Conservation (phyloP, 2,329 filamentous ascomycete species). For the Herpotrichia juniperi region DNA sequence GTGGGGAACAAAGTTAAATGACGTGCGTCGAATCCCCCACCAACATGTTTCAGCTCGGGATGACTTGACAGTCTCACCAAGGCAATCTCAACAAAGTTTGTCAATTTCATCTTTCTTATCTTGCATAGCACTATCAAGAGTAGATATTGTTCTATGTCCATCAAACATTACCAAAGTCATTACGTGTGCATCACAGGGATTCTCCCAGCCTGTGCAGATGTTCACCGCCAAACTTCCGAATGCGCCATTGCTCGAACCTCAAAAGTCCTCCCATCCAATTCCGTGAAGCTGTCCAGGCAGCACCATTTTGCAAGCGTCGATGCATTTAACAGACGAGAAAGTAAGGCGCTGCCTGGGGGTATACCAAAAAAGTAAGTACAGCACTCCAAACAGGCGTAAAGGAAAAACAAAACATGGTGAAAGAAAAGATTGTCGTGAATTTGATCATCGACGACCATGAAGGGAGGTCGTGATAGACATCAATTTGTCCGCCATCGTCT, state of each 20-base stretch:
- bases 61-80: too few relatives aligned
- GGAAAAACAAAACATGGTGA: conserved; percentile 9
- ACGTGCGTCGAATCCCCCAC: background rate
- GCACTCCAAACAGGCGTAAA: background rate
- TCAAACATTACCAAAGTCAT: background rate
- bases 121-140: background rate
- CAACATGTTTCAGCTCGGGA: background rate
- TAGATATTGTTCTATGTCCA: background rate
- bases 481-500: conserved; percentile 47
- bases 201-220: too few relatives aligned
- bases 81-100: too few relatives aligned
- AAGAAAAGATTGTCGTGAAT: background rate
- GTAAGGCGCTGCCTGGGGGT: conserved; percentile 9
- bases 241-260: background rate
- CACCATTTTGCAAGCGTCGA: background rate
- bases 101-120: background rate
- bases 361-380: too few relatives aligned
- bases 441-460: conserved; percentile 22
- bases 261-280: background rate
- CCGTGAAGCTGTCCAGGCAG: background rate
- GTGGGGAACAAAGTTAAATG: background rate
- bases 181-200: too few relatives aligned
- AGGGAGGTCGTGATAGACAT: conserved; percentile 39
- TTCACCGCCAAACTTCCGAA: background rate
- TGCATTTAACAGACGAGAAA: background rate